Conservation (phyloP, 139 green algal genomes). For the Pedinophyceae sp. region DNA sequence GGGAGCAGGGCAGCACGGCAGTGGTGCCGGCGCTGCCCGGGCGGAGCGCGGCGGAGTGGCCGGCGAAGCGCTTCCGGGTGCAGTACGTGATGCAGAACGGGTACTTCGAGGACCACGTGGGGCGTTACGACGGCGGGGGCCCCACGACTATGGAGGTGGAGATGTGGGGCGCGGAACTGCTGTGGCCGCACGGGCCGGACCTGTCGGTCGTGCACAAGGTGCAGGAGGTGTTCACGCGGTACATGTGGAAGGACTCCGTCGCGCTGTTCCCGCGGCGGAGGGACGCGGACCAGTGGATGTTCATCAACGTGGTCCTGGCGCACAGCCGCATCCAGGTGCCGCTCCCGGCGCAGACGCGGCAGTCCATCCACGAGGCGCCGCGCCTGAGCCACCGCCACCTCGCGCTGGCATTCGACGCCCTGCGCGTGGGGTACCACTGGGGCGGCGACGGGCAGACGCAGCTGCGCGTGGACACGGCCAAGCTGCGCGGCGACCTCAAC, state of each 20-base stretch:
- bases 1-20: too few species aligned
- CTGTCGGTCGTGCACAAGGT: conserved; percentile 15
- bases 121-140: neutral
- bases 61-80: conserved; percentile 12
- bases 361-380: neutral
- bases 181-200: conserved; percentile 15
- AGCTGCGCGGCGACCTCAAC: conserved; percentile 4
- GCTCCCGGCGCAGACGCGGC: neutral
- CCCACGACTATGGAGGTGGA: conserved; percentile 14
- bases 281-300: conserved; percentile 17
- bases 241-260: conserved; percentile 9
- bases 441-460: conserved; percentile 23
- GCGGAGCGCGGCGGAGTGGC: too few species aligned
- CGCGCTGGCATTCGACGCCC: conserved; percentile 8
- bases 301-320: conserved; percentile 26
- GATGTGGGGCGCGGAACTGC: conserved; percentile 6
- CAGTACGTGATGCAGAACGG: conserved; percentile 14
- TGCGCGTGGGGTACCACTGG: conserved; percentile 29
- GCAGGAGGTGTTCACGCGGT: conserved; percentile 13
- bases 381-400: neutral
- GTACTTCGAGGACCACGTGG: neutral
- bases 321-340: conserved; percentile 7
- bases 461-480: conserved; percentile 15
- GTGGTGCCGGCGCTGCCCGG: too few species aligned
- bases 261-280: neutral